phyloP scores from a whole-genome alignment of 192 early-diverging fungal genomes.

The Podila minutissima region DNA sequence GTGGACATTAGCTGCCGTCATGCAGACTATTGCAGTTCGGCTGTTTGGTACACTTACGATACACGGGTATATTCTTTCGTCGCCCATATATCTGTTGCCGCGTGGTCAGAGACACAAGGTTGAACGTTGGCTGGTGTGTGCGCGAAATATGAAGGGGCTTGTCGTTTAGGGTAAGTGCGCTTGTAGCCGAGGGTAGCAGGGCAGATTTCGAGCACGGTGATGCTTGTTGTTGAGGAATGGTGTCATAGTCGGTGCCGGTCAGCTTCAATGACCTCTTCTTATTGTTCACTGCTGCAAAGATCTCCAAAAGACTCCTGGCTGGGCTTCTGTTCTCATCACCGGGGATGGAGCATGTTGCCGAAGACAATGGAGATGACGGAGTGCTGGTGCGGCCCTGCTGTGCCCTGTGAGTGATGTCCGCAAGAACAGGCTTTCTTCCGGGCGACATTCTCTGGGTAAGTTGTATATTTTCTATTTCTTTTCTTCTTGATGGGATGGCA shows the following conservation, averaged over 20 bases:
- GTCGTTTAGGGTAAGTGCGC: background rate
- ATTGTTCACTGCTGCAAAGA: slow-evolving; percentile 36
- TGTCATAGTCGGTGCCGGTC: slow-evolving; percentile 12
- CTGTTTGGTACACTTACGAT: slow-evolving; percentile 3
- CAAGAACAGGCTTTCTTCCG: slow-evolving; percentile 7
- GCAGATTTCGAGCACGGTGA: background rate
- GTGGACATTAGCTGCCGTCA: too few relatives aligned
- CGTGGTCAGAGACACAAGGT: background rate
- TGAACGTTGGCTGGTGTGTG: slow-evolving; percentile 1
- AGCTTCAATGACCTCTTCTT: slow-evolving; percentile 38
- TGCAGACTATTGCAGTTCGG: too few relatives aligned
- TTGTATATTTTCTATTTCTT: background rate
- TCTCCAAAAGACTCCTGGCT: slow-evolving; percentile 26
- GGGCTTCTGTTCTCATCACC: slow-evolving; percentile 40
- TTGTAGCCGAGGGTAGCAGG: slow-evolving; percentile 14
- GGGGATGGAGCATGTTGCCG: slow-evolving; percentile 4
- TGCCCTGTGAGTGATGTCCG: slow-evolving; percentile 37
- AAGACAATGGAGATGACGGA: background rate
- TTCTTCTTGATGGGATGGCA: background rate
- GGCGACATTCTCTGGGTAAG: background rate
- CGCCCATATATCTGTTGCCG: slow-evolving; percentile 13
- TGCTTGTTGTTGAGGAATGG: background rate
- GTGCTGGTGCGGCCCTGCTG: slow-evolving; percentile 9
- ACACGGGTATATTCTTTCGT: slow-evolving; percentile 21
- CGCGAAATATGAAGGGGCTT: background rate